Evolutionary conservation across 2,329 filamentous ascomycete species (phyloP).

Genomic region (Aspergillus thermomutatus): DNA sequence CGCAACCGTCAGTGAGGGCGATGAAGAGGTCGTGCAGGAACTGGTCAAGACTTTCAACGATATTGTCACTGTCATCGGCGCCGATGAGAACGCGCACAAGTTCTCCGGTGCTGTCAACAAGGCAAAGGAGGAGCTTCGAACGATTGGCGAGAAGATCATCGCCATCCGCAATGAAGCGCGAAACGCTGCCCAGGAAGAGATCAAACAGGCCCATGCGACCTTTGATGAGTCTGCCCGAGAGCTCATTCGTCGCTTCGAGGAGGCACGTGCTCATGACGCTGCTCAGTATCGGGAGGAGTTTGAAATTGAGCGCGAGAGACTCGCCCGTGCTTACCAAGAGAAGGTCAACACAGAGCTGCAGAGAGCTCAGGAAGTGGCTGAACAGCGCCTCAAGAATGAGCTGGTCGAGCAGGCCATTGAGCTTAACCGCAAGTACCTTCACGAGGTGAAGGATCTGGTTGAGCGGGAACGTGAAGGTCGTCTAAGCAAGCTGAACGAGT

Average conservation of each 20-base stretch:
- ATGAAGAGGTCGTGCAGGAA: constrained; percentile 86
- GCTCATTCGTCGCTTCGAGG: constrained; percentile 83
- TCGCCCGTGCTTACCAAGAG: constrained; percentile 74
- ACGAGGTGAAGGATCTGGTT: constrained; percentile 74
- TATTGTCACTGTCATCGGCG: constrained; percentile 89
- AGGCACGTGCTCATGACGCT: constrained; percentile 77
- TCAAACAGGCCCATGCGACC: constrained; percentile 66
- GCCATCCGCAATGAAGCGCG: constrained; percentile 67
- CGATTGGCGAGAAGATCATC: constrained; percentile 74
- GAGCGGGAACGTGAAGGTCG: constrained; percentile 85
- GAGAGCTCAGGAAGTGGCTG: constrained; percentile 73
- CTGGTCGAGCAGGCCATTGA: constrained; percentile 87
- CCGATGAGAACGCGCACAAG: constrained; percentile 72
- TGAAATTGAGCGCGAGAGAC: constrained; percentile 76
- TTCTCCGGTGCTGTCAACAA: constrained; percentile 76
- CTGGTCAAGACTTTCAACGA: constrained; percentile 94
- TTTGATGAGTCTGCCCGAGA: constrained; percentile 86
- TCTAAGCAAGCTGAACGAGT: constrained; percentile 77
- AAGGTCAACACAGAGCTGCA: constrained; percentile 76
- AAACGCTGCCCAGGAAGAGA: constrained; percentile 69
- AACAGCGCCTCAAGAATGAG: constrained; percentile 78
- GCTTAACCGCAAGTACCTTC: constrained; percentile 79
- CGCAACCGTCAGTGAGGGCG: constrained; percentile 68
- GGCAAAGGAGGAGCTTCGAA: constrained; percentile 77
- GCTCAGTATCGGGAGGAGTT: constrained; percentile 83